Evolutionary conservation across 2,329 filamentous ascomycete species (phyloP).

Genomic region (Monilinia polystroma): DNA sequence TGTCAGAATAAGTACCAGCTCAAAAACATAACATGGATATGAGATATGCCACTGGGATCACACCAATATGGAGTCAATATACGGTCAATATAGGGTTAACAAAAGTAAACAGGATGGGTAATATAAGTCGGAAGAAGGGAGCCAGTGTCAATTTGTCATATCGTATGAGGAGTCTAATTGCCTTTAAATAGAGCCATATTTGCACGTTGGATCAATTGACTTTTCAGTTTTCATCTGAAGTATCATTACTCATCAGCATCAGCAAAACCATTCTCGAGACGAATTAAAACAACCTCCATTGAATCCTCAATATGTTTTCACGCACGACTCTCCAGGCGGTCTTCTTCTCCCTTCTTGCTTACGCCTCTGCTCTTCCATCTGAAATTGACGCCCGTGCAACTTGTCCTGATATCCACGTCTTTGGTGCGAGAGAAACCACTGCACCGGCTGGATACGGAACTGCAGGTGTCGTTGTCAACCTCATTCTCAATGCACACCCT

Average conservation of each 20-base stretch:
- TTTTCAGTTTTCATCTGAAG: background rate
- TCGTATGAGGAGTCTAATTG: background rate
- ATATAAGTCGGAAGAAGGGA: constrained; percentile 12
- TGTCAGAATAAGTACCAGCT: background rate
- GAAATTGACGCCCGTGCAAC: constrained; percentile 28
- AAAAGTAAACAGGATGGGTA: background rate
- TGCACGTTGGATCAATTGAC: background rate
- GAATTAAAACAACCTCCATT: background rate
- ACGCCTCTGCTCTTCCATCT: constrained; percentile 4
- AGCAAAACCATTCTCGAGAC: background rate
- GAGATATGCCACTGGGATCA: background rate
- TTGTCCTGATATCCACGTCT: constrained; percentile 50
- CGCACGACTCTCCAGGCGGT: background rate
- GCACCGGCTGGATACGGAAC: constrained; percentile 52
- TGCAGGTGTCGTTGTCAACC: constrained; percentile 49
- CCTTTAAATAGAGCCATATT: constrained; percentile 1
- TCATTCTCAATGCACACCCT: constrained; percentile 48
- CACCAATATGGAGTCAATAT: background rate
- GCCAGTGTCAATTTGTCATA: background rate
- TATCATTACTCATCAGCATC: background rate
- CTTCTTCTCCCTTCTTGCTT: background rate
- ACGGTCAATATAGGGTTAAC: background rate
- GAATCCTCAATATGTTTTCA: constrained; percentile 3
- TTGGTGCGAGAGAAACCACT: constrained; percentile 53
- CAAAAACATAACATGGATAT: background rate